Evolutionary conservation across 768 basidiomycete genomes (phyloP).

Genomic region (Serendipita sp.): DNA sequence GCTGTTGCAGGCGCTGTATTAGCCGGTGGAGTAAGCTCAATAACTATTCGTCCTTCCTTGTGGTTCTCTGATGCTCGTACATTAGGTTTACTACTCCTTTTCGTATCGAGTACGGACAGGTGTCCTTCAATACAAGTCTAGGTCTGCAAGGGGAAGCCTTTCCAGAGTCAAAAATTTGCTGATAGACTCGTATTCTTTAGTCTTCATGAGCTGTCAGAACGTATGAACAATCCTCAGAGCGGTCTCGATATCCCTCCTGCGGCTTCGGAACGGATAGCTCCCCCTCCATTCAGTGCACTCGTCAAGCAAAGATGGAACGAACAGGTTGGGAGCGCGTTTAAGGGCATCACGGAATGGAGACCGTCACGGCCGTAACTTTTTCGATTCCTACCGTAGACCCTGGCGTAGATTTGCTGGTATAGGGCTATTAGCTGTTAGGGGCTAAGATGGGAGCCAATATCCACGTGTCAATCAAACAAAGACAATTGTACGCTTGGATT

Average conservation of each 20-base stretch:
- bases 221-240: neutral
- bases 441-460: too few relatives aligned
- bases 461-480: too few relatives aligned
- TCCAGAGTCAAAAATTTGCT: too few relatives aligned
- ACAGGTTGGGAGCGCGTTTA: neutral
- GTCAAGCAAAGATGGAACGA: neutral
- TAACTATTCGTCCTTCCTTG: neutral
- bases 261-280: neutral
- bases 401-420: too few relatives aligned
- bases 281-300: neutral
- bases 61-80: too few relatives aligned
- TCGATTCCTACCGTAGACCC: too few relatives aligned
- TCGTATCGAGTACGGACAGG: constrained; percentile 1
- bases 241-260: neutral
- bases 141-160: neutral
- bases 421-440: too few relatives aligned
- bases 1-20: constrained; percentile 1
- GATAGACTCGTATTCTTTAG: neutral
- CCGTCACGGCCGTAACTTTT: neutral
- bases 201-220: neutral
- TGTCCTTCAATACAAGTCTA: constrained; percentile 5
- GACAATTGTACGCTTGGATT: too few relatives aligned
- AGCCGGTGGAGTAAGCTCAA: neutral
- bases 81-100: constrained; percentile 6
- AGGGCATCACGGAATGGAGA: neutral